Percentiles rank a stretch among this genome's conserved stretches.
Evolutionary conservation across 768 basidiomycete species (phyloP).

Genomic region (Botryobasidium botryosum): DNA sequence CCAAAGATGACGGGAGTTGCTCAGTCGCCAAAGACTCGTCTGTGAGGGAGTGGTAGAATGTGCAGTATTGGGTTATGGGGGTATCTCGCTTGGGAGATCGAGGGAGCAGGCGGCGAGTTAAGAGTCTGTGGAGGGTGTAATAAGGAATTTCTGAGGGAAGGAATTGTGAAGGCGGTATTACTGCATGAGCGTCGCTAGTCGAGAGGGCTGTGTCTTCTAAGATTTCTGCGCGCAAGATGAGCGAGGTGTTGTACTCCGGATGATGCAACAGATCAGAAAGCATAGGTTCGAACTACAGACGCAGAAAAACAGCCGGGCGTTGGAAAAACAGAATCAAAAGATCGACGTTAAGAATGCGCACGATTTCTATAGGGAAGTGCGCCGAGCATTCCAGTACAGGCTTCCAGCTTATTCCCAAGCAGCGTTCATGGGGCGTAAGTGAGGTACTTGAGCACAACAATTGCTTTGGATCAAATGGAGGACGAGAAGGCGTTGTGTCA

Average conservation of each 20-base stretch:
- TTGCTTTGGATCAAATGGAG: too few species aligned
- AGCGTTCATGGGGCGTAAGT: too few species aligned
- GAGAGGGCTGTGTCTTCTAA: slow-evolving; percentile 22
- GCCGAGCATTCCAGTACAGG: too few species aligned
- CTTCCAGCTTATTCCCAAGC: too few species aligned
- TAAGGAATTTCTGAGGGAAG: slow-evolving; percentile 14
- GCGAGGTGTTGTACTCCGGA: slow-evolving; percentile 84
- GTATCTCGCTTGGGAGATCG: slow-evolving; percentile 62
- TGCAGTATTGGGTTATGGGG: slow-evolving; percentile 59
- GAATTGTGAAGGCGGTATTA: slow-evolving; percentile 4
- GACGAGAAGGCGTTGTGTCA: too few species aligned
- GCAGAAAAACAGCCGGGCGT: too few species aligned
- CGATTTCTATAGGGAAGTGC: too few species aligned
- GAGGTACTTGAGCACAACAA: too few species aligned
- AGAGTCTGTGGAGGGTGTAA: slow-evolving; percentile 28
- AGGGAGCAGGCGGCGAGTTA: slow-evolving; percentile 57
- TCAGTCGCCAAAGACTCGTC: slow-evolving; percentile 6
- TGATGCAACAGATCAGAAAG: too few species aligned
- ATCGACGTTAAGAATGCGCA: too few species aligned
- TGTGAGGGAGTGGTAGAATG: slow-evolving; percentile 33
- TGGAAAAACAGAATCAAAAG: too few species aligned
- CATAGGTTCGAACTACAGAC: too few species aligned
- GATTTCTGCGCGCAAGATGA: slow-evolving; percentile 74
- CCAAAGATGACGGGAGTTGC: slow-evolving; percentile 18
- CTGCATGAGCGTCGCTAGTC: not conserved